These are phyloP conservation scores for Streptanthus diversifolius DNA, from an alignment of 345 rosid genomes.

Conservation along the genomic window DNA sequence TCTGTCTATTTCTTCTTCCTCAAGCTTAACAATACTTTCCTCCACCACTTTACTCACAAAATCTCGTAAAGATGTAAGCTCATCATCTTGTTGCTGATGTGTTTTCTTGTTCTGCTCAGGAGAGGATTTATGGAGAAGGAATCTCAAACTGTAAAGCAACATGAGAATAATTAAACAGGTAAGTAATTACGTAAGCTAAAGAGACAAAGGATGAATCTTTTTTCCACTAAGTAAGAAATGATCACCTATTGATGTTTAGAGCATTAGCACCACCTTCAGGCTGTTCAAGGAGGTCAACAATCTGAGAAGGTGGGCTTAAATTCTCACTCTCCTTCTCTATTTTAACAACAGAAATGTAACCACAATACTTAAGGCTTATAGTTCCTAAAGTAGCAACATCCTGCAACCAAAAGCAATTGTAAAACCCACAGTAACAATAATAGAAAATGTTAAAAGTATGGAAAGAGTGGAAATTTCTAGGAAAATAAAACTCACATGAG, in stretches of 20 bases:
- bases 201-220: background rate
- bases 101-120: slow-evolving; percentile 52
- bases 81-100: slow-evolving; percentile 48
- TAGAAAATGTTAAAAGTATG: background rate
- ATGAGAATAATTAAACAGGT: background rate
- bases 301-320: slow-evolving; percentile 47
- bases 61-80: slow-evolving; percentile 52
- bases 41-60: slow-evolving; percentile 71
- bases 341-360: slow-evolving; percentile 76
- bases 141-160: slow-evolving; percentile 65
- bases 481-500: slow-evolving; percentile 63
- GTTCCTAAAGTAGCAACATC: slow-evolving; percentile 79
- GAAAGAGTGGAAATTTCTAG: slow-evolving; percentile 15
- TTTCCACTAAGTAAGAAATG: background rate
- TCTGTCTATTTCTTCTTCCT: slow-evolving; percentile 49
- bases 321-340: slow-evolving; percentile 53
- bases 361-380: slow-evolving; percentile 77
- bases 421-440: background rate
- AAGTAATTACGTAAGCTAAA: slow-evolving; percentile 5
- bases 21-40: slow-evolving; percentile 81
- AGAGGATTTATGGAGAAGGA: slow-evolving; percentile 61
- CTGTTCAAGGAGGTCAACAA: slow-evolving; percentile 74
- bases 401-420: slow-evolving; percentile 46
- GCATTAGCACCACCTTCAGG: slow-evolving; percentile 99
- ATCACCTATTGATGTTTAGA: slow-evolving; percentile 87